Conservation (phyloP, 2,329 filamentous ascomycete species). For the Dendrostoma leiphaemia region DNA sequence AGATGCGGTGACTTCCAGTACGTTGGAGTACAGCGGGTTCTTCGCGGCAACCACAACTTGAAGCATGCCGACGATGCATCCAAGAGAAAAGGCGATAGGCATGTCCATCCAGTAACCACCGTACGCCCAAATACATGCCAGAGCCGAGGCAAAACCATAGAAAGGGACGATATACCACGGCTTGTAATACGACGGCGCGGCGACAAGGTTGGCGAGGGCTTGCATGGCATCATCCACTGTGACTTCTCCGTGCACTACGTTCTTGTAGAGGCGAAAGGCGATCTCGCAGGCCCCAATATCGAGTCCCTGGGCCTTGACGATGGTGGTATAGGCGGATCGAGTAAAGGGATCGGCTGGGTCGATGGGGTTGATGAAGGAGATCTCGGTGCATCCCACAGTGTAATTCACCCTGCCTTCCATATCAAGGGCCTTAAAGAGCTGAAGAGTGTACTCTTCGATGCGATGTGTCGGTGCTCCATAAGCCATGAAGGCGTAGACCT, state of each 20-base stretch:
- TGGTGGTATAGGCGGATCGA: constrained; percentile 18
- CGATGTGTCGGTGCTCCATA: constrained; percentile 17
- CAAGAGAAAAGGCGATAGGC: constrained; percentile 13
- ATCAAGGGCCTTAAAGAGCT: constrained; percentile 16
- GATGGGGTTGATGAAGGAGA: constrained; percentile 17
- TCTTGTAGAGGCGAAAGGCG: constrained; percentile 18
- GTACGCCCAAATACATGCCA: constrained; percentile 7
- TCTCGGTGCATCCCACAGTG: constrained; percentile 20
- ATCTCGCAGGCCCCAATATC: constrained; percentile 19
- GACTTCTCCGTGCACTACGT: constrained; percentile 17
- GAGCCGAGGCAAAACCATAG: constrained; percentile 5
- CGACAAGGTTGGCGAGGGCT: constrained; percentile 2
- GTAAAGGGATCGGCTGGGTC: constrained; percentile 18
- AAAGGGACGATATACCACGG: constrained; percentile 17
- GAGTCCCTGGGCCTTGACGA: constrained; percentile 20
- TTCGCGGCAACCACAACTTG: constrained; percentile 9
- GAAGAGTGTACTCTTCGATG: constrained; percentile 19
- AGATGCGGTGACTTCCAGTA: constrained; percentile 12
- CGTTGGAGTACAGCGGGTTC: constrained; percentile 14
- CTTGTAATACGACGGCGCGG: constrained; percentile 14
- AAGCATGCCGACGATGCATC: constrained; percentile 12
- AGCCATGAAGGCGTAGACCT: constrained; percentile 19
- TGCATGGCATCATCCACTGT: constrained; percentile 17
- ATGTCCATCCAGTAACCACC: constrained; percentile 15
- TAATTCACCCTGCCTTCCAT: constrained; percentile 21